Conservation (phyloP, 768 basidiomycete species). For the Arthromyces matolae region DNA sequence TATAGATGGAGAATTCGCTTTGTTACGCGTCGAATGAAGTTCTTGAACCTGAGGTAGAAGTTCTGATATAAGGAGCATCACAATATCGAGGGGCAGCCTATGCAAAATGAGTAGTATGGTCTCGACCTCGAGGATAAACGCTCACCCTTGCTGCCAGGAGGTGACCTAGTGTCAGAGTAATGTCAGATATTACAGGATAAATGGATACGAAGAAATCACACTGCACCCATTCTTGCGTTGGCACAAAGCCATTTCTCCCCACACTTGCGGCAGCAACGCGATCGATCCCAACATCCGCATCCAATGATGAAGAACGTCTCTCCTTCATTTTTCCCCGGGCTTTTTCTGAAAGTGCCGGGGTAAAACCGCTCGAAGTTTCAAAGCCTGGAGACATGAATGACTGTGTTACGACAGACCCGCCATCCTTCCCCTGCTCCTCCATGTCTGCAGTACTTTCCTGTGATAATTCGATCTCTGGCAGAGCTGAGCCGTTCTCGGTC, state of each 20-base stretch:
- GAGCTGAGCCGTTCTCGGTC: constrained; percentile 38
- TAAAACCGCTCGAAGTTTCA: constrained; percentile 33
- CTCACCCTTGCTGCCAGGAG: constrained; percentile 95
- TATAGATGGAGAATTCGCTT: constrained; percentile 58
- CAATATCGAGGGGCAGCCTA: constrained; percentile 84
- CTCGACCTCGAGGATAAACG: background rate
- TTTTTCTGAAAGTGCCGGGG: constrained; percentile 68
- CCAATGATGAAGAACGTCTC: constrained; percentile 52
- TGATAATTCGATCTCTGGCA: constrained; percentile 14
- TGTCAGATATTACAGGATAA: background rate
- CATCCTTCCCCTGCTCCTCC: constrained; percentile 16
- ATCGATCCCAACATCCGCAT: constrained; percentile 54
- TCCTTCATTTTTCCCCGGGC: constrained; percentile 89
- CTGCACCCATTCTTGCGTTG: constrained; percentile 94
- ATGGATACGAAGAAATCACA: background rate
- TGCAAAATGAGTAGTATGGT: background rate
- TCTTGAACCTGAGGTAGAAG: constrained; percentile 82
- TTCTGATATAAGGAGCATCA: constrained; percentile 87
- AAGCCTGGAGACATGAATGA: constrained; percentile 42
- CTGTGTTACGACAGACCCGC: constrained; percentile 29
- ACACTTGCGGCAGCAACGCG: constrained; percentile 64
- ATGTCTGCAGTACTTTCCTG: constrained; percentile 15
- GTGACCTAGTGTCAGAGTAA: constrained; percentile 58
- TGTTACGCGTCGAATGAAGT: constrained; percentile 64
- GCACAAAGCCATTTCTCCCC: constrained; percentile 88